These are phyloP conservation scores for Zasmidium citrigriseum DNA, from an alignment of 2,329 filamentous ascomycete genomes.

Conservation along the genomic window DNA sequence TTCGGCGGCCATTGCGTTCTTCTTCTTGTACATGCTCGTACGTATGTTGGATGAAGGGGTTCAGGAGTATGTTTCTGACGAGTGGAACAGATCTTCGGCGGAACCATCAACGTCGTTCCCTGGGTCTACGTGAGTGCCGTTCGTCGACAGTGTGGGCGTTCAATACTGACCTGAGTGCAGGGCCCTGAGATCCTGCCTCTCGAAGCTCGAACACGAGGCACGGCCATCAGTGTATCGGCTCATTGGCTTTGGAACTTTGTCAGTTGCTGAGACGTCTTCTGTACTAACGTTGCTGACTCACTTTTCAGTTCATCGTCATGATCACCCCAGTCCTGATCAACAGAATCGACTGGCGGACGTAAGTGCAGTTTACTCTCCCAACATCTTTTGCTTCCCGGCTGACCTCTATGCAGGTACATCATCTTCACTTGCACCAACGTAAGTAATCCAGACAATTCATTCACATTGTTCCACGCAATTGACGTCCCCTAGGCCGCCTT, in stretches of 20 bases:
- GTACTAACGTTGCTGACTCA: conserved; percentile 35
- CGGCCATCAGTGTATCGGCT: conserved; percentile 47
- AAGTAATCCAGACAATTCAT: conserved; percentile 30
- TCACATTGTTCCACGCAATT: background rate
- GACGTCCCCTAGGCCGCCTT: conserved; percentile 7
- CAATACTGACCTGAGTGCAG: no score
- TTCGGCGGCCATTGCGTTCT: conserved; percentile 49
- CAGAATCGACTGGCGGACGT: conserved; percentile 29
- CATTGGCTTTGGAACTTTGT: conserved; percentile 54
- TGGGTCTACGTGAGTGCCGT: conserved; percentile 35
- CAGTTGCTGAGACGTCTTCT: conserved; percentile 22
- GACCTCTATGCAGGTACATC: conserved; percentile 20
- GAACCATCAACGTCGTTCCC: conserved; percentile 25
- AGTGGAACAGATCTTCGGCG: conserved; percentile 26
- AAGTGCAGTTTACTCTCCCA: background rate
- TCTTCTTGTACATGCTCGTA: conserved; percentile 43
- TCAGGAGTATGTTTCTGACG: background rate
- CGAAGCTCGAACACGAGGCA: conserved; percentile 49
- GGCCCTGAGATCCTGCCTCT: conserved; percentile 53
- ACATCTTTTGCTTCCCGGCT: background rate
- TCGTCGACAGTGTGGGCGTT: no score
- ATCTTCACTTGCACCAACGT: conserved; percentile 38
- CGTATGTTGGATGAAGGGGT: background rate
- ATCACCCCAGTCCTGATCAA: conserved; percentile 42
- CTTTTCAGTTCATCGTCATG: background rate